Percentiles rank a stretch among this genome's conserved stretches.
These are phyloP conservation scores for Ogataea degrootiae DNA, from an alignment of 805 yeast species.

Conservation along the genomic window DNA sequence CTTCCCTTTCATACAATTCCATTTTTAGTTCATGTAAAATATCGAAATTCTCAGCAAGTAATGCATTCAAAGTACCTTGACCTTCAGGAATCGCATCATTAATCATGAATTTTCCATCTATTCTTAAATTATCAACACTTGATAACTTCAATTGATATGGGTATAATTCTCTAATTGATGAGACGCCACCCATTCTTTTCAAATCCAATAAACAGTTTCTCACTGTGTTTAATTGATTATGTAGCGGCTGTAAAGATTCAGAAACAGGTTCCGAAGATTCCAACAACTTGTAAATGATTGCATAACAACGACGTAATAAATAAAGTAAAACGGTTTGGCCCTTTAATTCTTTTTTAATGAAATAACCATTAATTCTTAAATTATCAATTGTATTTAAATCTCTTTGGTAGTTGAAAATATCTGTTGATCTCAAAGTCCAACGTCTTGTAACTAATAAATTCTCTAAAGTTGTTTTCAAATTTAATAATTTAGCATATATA, in stretches of 20 bases:
- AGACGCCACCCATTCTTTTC: conserved; percentile 88
- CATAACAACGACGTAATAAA: conserved; percentile 83
- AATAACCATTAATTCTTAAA: conserved; percentile 57
- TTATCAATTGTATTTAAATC: conserved; percentile 71
- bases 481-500: conserved; percentile 58
- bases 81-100: conserved; percentile 95
- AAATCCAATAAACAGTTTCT: conserved; percentile 86
- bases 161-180: conserved; percentile 81
- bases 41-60: conserved; percentile 92
- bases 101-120: conserved; percentile 88
- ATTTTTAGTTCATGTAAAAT: conserved; percentile 85
- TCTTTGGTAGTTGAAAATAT: conserved; percentile 78
- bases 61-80: conserved; percentile 89
- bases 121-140: conserved; percentile 78
- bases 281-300: conserved; percentile 80
- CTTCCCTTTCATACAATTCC: conserved; percentile 67
- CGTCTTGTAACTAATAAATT: conserved; percentile 85
- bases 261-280: conserved; percentile 94
- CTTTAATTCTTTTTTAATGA: conserved; percentile 36
- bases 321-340: conserved; percentile 67
- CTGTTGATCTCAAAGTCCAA: conserved; percentile 97
- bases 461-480: conserved; percentile 69
- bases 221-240: conserved; percentile 89
- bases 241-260: conserved; percentile 89
- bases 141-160: conserved; percentile 96